Evolutionary conservation across 495 filamentous ascomycete species (phyloP).

Genomic region (Lepidopterella palustris): DNA sequence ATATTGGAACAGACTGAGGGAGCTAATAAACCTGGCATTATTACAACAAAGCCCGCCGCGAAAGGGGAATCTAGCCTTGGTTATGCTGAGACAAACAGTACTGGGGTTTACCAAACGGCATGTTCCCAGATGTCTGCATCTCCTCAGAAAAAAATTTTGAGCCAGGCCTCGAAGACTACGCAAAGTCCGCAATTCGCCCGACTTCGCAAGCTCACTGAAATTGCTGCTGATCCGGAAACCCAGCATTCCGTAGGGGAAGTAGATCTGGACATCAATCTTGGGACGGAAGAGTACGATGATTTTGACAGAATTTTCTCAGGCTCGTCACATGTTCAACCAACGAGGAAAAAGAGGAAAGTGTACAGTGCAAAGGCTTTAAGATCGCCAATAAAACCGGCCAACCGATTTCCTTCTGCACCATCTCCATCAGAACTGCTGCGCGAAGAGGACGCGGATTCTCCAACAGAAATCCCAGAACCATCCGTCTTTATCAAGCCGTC

Average conservation of each 20-base stretch:
- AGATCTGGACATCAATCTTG: slow-evolving; percentile 25
- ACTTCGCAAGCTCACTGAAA: slow-evolving; percentile 29
- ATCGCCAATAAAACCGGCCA: not conserved
- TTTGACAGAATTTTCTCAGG: not conserved
- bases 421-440: slow-evolving; percentile 22
- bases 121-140: not conserved
- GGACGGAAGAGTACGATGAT: slow-evolving; percentile 23
- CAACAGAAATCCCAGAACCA: slow-evolving; percentile 17
- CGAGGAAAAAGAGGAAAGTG: slow-evolving; percentile 15
- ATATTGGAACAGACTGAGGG: not conserved
- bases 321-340: slow-evolving; percentile 7
- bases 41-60: not conserved
- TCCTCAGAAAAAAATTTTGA: not conserved
- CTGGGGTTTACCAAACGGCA: not conserved
- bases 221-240: slow-evolving; percentile 32
- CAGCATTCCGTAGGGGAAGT: slow-evolving; percentile 20
- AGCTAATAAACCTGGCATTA: not conserved
- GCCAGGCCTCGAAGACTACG: not conserved
- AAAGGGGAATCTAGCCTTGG: not conserved
- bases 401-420: slow-evolving; percentile 1
- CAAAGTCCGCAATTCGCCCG: not conserved
- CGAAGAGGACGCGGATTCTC: slow-evolving; percentile 17
- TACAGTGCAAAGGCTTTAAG: slow-evolving; percentile 10
- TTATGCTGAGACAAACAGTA: not conserved
- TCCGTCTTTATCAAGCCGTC: not conserved